Evolutionary conservation across 352 stramenopile species (phyloP).

Genomic region (Pythium folliculosum): DNA sequence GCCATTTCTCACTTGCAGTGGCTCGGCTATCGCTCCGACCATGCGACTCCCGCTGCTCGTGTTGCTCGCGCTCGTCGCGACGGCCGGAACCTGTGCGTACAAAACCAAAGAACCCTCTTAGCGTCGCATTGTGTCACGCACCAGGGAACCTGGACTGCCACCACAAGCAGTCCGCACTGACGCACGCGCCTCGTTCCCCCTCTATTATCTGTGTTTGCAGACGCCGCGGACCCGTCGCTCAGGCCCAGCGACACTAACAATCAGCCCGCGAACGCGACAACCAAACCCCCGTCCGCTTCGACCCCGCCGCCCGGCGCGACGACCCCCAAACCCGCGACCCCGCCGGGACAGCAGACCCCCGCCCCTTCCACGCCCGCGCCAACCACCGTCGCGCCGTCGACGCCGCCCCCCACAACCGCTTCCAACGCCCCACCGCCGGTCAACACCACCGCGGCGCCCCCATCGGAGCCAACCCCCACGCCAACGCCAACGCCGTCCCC

Average conservation of each 20-base stretch:
- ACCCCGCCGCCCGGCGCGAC: slow-evolving; percentile 6
- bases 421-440: neutral
- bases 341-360: neutral
- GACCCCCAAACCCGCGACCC: slow-evolving; percentile 8
- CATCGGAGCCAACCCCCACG: neutral
- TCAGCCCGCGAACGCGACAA: slow-evolving; percentile 24
- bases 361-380: slow-evolving; percentile 12
- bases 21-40: slow-evolving; percentile 1
- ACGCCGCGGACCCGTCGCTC: slow-evolving; percentile 7
- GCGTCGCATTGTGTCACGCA: neutral
- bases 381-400: neutral
- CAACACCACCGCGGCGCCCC: slow-evolving; percentile 3
- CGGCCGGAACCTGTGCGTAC: neutral
- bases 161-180: neutral
- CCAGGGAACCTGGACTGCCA: neutral
- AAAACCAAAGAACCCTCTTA: neutral
- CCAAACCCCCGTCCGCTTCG: neutral
- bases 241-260: slow-evolving; percentile 40
- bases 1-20: slow-evolving; percentile 1
- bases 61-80: neutral
- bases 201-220: neutral
- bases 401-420: neutral
- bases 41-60: slow-evolving; percentile 2
- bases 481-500: neutral
- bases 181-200: neutral